Evolutionary conservation across 805 yeast genomes (phyloP).

Genomic region (Monosporozyma siamensis): DNA sequence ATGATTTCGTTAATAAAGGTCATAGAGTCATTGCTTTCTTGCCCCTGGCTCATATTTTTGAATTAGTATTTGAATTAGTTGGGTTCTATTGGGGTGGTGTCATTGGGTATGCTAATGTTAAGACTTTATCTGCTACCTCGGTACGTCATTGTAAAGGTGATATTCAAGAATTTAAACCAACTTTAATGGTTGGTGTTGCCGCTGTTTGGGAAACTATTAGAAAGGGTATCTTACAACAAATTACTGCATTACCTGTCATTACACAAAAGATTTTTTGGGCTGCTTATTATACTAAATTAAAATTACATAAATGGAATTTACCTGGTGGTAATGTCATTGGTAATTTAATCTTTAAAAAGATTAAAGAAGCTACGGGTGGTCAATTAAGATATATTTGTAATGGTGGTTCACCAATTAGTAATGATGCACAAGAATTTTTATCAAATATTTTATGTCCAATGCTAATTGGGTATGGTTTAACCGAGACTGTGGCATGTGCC

Average conservation of each 20-base stretch:
- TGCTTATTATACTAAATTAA: constrained; percentile 63
- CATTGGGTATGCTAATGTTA: constrained; percentile 85
- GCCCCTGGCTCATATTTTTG: constrained; percentile 95
- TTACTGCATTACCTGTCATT: constrained; percentile 52
- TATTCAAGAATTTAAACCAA: constrained; percentile 77
- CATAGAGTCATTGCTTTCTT: constrained; percentile 82
- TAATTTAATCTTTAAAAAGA: constrained; percentile 67
- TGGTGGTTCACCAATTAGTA: constrained; percentile 91
- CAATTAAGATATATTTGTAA: constrained; percentile 59
- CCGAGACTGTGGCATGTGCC: constrained; percentile 90
- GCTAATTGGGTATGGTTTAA: constrained; percentile 91
- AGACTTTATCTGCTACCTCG: constrained; percentile 76
- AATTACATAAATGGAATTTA: constrained; percentile 51
- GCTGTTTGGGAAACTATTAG: constrained; percentile 96
- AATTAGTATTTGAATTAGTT: constrained; percentile 75
- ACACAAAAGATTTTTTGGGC: constrained; percentile 85
- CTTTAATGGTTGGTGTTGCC: constrained; percentile 96
- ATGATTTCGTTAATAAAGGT: constrained; percentile 40
- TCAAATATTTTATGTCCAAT: constrained; percentile 71
- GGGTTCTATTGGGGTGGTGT: constrained; percentile 81
- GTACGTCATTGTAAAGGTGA: constrained; percentile 84
- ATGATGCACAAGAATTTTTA: constrained; percentile 75
- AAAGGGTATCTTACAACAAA: constrained; percentile 79
- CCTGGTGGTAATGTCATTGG: constrained; percentile 67
- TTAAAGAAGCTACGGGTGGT: constrained; percentile 95